Evolutionary conservation across 495 filamentous ascomycete species (phyloP), one percentile per base, ranked within the genome.

Genomic region (Lepidopterella palustris): DNA sequence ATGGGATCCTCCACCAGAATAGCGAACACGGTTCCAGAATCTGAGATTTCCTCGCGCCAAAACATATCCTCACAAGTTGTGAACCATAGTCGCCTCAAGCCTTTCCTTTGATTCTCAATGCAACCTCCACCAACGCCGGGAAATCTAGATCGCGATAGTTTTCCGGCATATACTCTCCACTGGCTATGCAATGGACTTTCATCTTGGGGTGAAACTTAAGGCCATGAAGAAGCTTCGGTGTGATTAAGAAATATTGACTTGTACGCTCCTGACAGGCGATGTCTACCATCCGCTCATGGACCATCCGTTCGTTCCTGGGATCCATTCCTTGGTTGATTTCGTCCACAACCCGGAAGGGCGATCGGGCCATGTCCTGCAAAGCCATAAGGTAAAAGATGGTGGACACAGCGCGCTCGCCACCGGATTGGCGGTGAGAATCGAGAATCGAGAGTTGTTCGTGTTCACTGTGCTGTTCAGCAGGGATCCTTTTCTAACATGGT

Each of bases 301-400:
- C 95, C 80, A 97, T 91, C 45, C 93, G 84, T 76, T 98, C 93
- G 73, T 98, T 98, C 45, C 95, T 84, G 23, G 95, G 92, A 73
- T 98, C 93, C 93, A 98, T 98, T 60, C 93, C 93, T 76, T 98
- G 93, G 67, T 98, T 98, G 76, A 98, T 98, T 74, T 98, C 93
- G 75, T 98, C 93, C 55, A 99, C 93, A 40, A 97, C 93, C 55
- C 93, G 91, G 85, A 99, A 99, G n/a, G 93, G 93, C 1, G 90
- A 88, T 62, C 89, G 89, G 3, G 93, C 92, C 64, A 97, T 85
- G 18, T 88, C 87, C 72, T 99, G 93, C 8, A 99, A 81, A 1
- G 95, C 89, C 92, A 99, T 97, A 61, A 99, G 89, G 73, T 97
- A 99, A 81, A 97, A 99, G 70, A 99, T 96, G 1, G 93, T 99